Percentiles rank a stretch among this genome's conserved stretches.
phyloP scores from a whole-genome alignment of 2,329 filamentous ascomycete genomes.

The Apiospora marii region DNA sequence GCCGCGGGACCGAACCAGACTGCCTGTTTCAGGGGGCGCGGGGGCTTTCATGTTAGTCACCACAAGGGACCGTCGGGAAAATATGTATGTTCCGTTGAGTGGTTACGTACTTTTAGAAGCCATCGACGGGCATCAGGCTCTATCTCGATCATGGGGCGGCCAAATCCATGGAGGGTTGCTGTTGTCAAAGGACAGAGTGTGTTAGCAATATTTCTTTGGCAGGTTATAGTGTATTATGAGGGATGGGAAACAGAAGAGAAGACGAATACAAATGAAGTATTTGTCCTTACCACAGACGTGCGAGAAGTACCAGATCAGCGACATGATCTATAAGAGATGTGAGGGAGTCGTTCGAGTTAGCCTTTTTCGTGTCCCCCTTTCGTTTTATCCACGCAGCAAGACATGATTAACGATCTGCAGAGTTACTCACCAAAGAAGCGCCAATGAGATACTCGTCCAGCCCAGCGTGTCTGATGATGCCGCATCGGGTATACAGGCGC shows the following conservation, averaged over 20 bases:
- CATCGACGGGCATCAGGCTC: neutral
- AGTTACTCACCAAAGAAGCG: slow-evolving; percentile 29
- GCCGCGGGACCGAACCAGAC: slow-evolving; percentile 34
- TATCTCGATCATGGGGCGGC: neutral
- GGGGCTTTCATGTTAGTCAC: no score
- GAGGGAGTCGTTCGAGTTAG: neutral
- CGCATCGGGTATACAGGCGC: slow-evolving; percentile 31
- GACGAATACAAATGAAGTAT: neutral
- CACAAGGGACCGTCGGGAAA: no score
- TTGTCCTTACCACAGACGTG: neutral
- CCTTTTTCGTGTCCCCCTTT: neutral
- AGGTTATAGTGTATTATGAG: no score
- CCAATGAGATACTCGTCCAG: slow-evolving; percentile 33
- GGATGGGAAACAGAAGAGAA: no score
- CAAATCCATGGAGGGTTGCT: neutral
- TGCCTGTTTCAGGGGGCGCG: slow-evolving; percentile 23
- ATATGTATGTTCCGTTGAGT: neutral
- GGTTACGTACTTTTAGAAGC: neutral
- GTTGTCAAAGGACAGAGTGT: neutral
- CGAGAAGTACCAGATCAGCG: slow-evolving; percentile 1
- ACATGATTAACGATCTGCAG: no score
- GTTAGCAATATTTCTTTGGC: no score
- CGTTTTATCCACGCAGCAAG: neutral
- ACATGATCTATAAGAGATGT: neutral
- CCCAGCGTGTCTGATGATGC: slow-evolving; percentile 29